A percentile compares a stretch with the other conserved stretches of the same genome.
Conservation (phyloP, 345 rosid genomes). For the Balakata baccata region DNA sequence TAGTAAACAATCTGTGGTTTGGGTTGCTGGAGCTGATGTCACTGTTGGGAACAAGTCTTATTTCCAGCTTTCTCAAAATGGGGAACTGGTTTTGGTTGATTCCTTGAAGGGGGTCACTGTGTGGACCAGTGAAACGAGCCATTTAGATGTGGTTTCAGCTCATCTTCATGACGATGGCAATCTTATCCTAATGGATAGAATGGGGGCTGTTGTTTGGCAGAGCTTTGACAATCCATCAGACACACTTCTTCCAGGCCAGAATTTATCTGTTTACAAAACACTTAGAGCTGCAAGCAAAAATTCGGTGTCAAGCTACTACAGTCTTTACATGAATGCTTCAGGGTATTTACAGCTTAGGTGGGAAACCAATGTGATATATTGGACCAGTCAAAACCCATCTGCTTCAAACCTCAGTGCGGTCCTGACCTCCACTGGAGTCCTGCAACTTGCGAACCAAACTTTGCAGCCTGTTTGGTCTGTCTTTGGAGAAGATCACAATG, state of each 20-base stretch:
- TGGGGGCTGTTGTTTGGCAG: conserved; percentile 56
- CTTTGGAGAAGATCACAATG: conserved; percentile 69
- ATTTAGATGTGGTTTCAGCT: conserved; percentile 53
- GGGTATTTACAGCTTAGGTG: conserved; percentile 62
- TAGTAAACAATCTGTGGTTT: conserved; percentile 47
- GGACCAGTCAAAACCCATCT: conserved; percentile 47
- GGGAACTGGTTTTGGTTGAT: conserved; percentile 69
- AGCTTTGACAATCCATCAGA: conserved; percentile 70
- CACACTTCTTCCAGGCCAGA: conserved; percentile 76
- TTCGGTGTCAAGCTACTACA: conserved; percentile 66
- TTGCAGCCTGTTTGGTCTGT: conserved; percentile 51
- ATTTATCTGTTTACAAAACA: conserved; percentile 30
- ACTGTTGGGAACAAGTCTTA: conserved; percentile 53
- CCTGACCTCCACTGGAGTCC: conserved; percentile 54
- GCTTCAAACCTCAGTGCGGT: conserved; percentile 48
- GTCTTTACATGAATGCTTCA: conserved; percentile 50
- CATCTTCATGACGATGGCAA: conserved; percentile 66
- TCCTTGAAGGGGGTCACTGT: conserved; percentile 32
- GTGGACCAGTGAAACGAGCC: conserved; percentile 61
- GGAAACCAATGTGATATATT: conserved; percentile 59
- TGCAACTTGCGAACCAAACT: conserved; percentile 45
- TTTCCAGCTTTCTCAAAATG: conserved; percentile 56
- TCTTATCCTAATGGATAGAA: conserved; percentile 47
- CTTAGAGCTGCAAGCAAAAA: conserved; percentile 63
- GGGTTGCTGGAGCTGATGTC: conserved; percentile 73